Evolutionary conservation across 306 rosid genomes (phyloP).

Genomic region (Alnus glutinosa): DNA sequence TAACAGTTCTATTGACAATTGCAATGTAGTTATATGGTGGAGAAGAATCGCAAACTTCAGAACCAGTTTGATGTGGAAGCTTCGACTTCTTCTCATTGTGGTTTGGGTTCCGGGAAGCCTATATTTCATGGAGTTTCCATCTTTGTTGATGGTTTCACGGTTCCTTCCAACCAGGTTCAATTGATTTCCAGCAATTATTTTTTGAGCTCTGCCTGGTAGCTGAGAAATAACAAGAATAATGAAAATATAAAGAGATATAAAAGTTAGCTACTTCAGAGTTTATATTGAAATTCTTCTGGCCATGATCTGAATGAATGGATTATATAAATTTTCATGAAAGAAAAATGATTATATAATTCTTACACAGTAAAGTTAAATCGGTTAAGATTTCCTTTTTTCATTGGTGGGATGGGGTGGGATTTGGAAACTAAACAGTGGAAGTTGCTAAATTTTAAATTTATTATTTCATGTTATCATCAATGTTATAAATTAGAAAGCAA

Average conservation of each 20-base stretch:
- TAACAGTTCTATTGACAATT: background rate
- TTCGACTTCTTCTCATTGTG: constrained; percentile 42
- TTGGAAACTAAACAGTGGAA: background rate
- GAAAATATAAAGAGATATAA: background rate
- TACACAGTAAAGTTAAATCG: background rate
- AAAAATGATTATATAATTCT: background rate
- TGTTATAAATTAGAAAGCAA: background rate
- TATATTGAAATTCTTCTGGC: background rate
- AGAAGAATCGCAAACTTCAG: constrained; percentile 74
- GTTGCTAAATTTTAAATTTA: background rate
- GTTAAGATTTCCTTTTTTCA: background rate
- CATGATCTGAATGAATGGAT: background rate
- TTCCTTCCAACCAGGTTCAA: constrained; percentile 81
- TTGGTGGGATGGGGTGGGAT: background rate
- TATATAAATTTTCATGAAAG: background rate
- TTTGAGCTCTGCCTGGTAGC: constrained; percentile 10
- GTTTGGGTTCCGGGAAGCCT: constrained; percentile 40
- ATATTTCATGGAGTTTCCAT: constrained; percentile 76
- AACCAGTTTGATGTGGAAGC: constrained; percentile 71
- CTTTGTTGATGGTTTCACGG: constrained; percentile 90
- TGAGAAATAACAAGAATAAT: background rate
- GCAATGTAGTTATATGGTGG: constrained; percentile 69
- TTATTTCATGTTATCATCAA: background rate
- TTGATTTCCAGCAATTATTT: constrained; percentile 2
- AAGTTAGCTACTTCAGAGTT: background rate